A percentile compares a stretch with the other conserved stretches of the same genome.
Conservation (phyloP, 306 rosid genomes). For the Dicorynia guianensis region DNA sequence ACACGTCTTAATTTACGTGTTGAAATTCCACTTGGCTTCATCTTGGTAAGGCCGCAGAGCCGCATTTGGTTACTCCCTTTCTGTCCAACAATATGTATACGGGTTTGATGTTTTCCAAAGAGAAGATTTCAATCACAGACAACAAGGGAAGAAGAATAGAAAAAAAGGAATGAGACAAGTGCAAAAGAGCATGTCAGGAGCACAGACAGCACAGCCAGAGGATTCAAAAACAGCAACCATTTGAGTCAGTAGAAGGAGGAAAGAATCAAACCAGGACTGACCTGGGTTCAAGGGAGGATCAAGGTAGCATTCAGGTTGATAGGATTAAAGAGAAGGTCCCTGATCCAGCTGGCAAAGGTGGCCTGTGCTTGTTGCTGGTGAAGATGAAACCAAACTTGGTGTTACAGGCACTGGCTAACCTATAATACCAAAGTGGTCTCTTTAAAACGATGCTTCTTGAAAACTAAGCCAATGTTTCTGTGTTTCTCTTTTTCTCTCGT, state of each 20-base stretch:
- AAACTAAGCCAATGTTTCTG: not conserved
- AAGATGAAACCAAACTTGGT: slow-evolving; percentile 68
- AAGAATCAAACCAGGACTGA: slow-evolving; percentile 69
- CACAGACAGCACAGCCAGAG: slow-evolving; percentile 80
- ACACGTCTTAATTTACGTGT: slow-evolving; percentile 27
- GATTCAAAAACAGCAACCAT: slow-evolving; percentile 69
- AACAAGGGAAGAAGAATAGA: not conserved
- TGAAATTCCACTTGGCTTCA: slow-evolving; percentile 32
- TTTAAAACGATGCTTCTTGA: not conserved
- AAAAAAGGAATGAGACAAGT: not conserved
- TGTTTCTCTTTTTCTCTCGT: not conserved
- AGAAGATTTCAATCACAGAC: not conserved
- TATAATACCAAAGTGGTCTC: not conserved
- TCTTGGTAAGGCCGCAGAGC: not conserved
- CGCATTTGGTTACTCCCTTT: not conserved
- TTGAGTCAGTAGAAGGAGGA: slow-evolving; percentile 70
- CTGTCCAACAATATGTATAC: not conserved
- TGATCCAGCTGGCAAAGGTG: slow-evolving; percentile 77
- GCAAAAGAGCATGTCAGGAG: slow-evolving; percentile 67
- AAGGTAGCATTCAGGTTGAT: slow-evolving; percentile 74
- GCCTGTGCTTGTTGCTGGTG: slow-evolving; percentile 76
- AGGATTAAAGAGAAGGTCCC: slow-evolving; percentile 71
- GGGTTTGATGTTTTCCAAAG: too few species aligned
- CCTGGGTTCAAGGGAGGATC: slow-evolving; percentile 62
- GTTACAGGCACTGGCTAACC: slow-evolving; percentile 72